Evolutionary conservation across 2,329 filamentous ascomycete species (phyloP).

Genomic region (Rugonectria rugulosa): DNA sequence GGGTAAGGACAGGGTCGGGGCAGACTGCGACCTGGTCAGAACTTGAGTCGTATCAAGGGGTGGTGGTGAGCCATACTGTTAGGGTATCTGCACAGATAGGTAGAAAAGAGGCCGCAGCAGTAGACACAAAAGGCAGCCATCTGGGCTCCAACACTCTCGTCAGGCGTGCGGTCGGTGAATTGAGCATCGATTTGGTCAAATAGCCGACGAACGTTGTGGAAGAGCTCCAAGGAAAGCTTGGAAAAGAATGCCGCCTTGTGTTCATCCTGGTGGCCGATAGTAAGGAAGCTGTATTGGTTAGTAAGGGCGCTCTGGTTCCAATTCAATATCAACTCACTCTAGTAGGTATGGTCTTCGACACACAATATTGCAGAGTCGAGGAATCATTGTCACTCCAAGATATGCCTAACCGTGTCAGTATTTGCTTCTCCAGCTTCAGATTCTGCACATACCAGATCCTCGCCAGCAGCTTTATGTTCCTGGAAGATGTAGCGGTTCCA

Average conservation of each 20-base stretch:
- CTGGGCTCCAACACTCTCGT: constrained; percentile 60
- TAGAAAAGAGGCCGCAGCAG: constrained; percentile 60
- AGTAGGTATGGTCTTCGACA: constrained; percentile 61
- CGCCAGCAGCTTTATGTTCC: constrained; percentile 55
- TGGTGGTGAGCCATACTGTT: constrained; percentile 48
- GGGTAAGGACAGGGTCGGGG: constrained; percentile 48
- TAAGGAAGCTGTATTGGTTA: constrained; percentile 50
- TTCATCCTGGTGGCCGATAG: constrained; percentile 48
- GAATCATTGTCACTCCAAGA: constrained; percentile 62
- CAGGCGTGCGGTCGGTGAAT: constrained; percentile 53
- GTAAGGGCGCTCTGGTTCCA: too few species aligned
- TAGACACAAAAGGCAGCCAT: constrained; percentile 65
- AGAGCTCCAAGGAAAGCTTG: constrained; percentile 55
- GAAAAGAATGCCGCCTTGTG: constrained; percentile 50
- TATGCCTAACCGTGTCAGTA: constrained; percentile 53
- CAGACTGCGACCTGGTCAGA: constrained; percentile 47
- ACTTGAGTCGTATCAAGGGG: not conserved
- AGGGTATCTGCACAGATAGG: constrained; percentile 61
- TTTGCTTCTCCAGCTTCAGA: not conserved
- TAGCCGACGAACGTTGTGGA: constrained; percentile 55
- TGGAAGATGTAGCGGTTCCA: constrained; percentile 55
- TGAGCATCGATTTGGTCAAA: constrained; percentile 61
- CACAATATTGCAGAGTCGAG: constrained; percentile 64
- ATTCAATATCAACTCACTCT: constrained; percentile 48
- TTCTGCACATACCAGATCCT: constrained; percentile 55